Evolutionary conservation across 768 basidiomycete species (phyloP).

Genomic region (Russula sp.): DNA sequence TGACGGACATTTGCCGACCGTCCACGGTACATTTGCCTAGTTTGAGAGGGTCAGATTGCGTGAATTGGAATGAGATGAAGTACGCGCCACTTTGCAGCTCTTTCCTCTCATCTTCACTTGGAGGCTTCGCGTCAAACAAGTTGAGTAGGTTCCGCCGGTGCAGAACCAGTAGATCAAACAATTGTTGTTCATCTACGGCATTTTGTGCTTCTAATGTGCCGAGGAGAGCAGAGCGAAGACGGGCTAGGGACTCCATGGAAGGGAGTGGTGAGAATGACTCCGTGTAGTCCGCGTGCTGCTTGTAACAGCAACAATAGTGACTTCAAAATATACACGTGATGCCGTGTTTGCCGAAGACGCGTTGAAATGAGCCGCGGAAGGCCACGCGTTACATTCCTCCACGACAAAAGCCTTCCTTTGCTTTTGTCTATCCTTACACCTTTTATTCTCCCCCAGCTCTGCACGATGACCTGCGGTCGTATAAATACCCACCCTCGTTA

Average conservation of each 20-base stretch:
- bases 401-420: too few species aligned
- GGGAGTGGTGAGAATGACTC: neutral
- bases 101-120: conserved; percentile 55
- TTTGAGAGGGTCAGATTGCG: neutral
- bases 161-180: conserved; percentile 67
- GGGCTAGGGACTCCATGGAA: conserved; percentile 52
- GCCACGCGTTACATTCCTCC: too few species aligned
- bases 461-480: neutral
- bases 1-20: conserved; percentile 63
- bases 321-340: too few species aligned
- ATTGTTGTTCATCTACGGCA: conserved; percentile 57
- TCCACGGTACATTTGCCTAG: conserved; percentile 60
- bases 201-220: conserved; percentile 39
- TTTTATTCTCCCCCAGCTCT: too few species aligned
- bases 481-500: neutral
- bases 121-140: conserved; percentile 58
- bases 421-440: too few species aligned
- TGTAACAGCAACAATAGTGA: too few species aligned
- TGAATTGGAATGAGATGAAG: neutral
- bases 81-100: conserved; percentile 60
- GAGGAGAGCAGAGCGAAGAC: conserved; percentile 47
- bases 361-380: too few species aligned
- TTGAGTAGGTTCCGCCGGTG: conserved; percentile 56
- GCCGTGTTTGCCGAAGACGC: too few species aligned
- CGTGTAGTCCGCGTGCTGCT: too few species aligned